phyloP scores from a whole-genome alignment of 108 stramenopile species.

The Cyclotella choctawhatcheeana region DNA sequence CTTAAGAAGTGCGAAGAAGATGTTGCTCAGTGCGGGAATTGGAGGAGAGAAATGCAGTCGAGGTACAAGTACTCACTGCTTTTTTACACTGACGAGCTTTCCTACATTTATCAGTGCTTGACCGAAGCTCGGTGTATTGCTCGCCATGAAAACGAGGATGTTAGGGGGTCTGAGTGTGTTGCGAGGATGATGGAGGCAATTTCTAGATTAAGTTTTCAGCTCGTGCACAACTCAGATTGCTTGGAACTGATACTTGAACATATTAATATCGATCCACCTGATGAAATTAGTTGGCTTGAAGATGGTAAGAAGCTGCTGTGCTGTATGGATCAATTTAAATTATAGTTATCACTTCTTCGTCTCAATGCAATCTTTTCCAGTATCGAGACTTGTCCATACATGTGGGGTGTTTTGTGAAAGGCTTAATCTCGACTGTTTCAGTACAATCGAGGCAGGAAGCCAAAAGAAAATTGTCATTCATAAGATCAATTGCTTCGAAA shows the following conservation, averaged over 20 bases:
- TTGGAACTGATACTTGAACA: conserved; percentile 4
- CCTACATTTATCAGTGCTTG: conserved; percentile 9
- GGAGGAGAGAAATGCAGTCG: conserved; percentile 14
- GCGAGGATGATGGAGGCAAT: conserved; percentile 8
- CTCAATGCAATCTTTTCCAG: no score
- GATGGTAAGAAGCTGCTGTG: not conserved
- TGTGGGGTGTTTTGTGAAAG: conserved; percentile 16
- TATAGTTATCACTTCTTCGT: no score
- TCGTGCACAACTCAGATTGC: not conserved
- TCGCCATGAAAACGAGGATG: not conserved
- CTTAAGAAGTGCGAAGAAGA: not conserved
- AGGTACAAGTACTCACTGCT: conserved; percentile 17
- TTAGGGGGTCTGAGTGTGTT: not conserved
- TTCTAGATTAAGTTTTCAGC: conserved; percentile 7
- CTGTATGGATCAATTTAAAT: no score
- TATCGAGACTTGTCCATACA: conserved; percentile 19
- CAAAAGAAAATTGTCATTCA: conserved; percentile 24
- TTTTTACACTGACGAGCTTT: conserved; percentile 23
- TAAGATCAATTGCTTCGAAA: conserved; percentile 16
- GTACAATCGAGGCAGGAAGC: conserved; percentile 5
- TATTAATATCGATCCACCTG: not conserved
- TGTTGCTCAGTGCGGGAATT: conserved; percentile 16
- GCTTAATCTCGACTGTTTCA: conserved; percentile 6
- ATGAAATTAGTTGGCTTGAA: conserved; percentile 29
- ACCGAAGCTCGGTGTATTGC: not conserved